phyloP scores from a whole-genome alignment of 805 yeast species.

The Ogataea paraovalis region DNA sequence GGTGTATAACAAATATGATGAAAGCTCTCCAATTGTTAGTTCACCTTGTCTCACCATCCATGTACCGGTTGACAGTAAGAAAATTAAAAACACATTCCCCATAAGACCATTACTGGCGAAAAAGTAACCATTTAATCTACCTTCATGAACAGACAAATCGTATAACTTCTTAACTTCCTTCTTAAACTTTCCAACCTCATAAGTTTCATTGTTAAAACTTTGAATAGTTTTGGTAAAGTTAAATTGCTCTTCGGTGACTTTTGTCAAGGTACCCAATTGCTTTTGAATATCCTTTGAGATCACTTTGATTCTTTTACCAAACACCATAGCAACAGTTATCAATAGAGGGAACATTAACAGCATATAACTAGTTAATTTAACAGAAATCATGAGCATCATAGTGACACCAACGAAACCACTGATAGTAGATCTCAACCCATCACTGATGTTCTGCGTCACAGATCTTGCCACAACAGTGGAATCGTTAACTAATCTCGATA shows the following conservation, averaged over 20 bases:
- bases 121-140: slow-evolving; percentile 69
- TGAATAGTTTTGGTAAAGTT: slow-evolving; percentile 85
- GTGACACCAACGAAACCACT: slow-evolving; percentile 83
- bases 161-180: slow-evolving; percentile 62
- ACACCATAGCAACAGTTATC: slow-evolving; percentile 70
- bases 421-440: slow-evolving; percentile 81
- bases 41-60: slow-evolving; percentile 74
- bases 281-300: slow-evolving; percentile 77
- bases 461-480: slow-evolving; percentile 84
- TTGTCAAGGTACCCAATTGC: slow-evolving; percentile 79
- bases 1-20: slow-evolving; percentile 93
- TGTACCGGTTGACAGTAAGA: slow-evolving; percentile 75
- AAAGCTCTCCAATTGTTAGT: slow-evolving; percentile 80
- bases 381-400: slow-evolving; percentile 87
- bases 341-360: slow-evolving; percentile 79
- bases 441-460: slow-evolving; percentile 83
- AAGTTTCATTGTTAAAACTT: slow-evolving; percentile 79
- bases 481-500: slow-evolving; percentile 83
- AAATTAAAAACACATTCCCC: slow-evolving; percentile 78
- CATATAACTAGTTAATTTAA: slow-evolving; percentile 80
- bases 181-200: slow-evolving; percentile 74
- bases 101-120: slow-evolving; percentile 77
- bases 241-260: slow-evolving; percentile 88
- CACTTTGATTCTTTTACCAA: slow-evolving; percentile 73
- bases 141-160: slow-evolving; percentile 73